phyloP scores from a whole-genome alignment of 768 basidiomycete genomes.

The Mycena rebaudengoi region DNA sequence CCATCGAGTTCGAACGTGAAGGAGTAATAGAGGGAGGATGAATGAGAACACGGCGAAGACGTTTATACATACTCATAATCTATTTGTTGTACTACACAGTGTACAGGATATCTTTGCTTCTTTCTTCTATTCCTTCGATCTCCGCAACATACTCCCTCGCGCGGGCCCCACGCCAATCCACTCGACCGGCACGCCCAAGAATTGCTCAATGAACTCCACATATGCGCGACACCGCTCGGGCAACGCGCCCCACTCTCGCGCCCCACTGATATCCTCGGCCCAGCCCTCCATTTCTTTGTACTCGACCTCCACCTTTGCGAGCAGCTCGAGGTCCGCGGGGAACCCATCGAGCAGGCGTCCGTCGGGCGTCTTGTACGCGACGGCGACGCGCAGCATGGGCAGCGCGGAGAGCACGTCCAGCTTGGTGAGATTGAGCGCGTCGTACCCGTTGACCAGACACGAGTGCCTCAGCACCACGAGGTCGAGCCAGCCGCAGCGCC shows the following conservation, averaged over 20 bases:
- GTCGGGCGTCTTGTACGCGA: constrained; percentile 80
- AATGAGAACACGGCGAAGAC: too few species aligned
- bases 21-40: too few species aligned
- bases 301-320: constrained; percentile 82
- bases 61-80: too few species aligned
- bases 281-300: constrained; percentile 94
- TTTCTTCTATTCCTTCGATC: constrained; percentile 21
- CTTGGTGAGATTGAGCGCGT: constrained; percentile 93
- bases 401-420: constrained; percentile 91
- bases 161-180: constrained; percentile 96
- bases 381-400: constrained; percentile 86
- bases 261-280: constrained; percentile 77
- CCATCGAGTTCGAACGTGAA: too few species aligned
- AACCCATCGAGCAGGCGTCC: constrained; percentile 84
- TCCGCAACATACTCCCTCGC: constrained; percentile 75
- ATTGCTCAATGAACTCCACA: constrained; percentile 85
- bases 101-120: constrained; percentile 9
- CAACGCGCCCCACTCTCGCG: constrained; percentile 72
- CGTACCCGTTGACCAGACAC: constrained; percentile 94
- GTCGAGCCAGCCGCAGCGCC: constrained; percentile 98
- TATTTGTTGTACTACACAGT: too few species aligned
- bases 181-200: constrained; percentile 75
- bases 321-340: constrained; percentile 89
- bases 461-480: constrained; percentile 95
- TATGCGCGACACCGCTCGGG: constrained; percentile 89